Evolutionary conservation across 306 rosid genomes (phyloP).

Genomic region (Corylus heterophylla): DNA sequence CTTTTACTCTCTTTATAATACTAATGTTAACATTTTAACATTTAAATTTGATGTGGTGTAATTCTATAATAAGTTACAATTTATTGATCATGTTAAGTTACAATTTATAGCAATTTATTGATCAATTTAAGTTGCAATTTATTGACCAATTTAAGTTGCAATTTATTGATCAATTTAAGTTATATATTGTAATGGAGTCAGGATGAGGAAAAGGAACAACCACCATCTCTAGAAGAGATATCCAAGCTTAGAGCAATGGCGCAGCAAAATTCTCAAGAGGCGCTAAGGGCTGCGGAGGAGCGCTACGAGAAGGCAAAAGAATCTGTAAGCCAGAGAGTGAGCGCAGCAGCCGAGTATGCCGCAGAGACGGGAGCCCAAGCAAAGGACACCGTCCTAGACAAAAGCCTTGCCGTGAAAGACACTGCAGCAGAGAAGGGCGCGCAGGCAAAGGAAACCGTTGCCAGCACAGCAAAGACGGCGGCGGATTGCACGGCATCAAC

Average conservation of each 20-base stretch:
- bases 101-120: no score
- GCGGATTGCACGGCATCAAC: conserved; percentile 39
- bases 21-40: no score
- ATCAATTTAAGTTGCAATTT: no score
- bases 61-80: no score
- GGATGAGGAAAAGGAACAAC: neutral
- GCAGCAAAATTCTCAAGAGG: conserved; percentile 47
- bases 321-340: conserved; percentile 30
- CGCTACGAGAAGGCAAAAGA: conserved; percentile 42
- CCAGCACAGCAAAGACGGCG: conserved; percentile 35
- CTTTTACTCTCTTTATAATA: no score
- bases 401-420: neutral
- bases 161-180: no score
- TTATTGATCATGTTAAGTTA: no score
- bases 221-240: conserved; percentile 44
- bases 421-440: conserved; percentile 30
- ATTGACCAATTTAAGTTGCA: no score
- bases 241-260: conserved; percentile 38
- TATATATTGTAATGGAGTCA: no score
- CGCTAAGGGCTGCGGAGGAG: conserved; percentile 45
- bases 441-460: conserved; percentile 43
- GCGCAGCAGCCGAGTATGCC: conserved; percentile 20
- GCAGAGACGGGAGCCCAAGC: conserved; percentile 31
- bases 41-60: no score
- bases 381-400: conserved; percentile 17